These are phyloP conservation scores for Sugiyamaella neomexicana DNA, from an alignment of 1,139 yeast genomes.

Conservation along the genomic window DNA sequence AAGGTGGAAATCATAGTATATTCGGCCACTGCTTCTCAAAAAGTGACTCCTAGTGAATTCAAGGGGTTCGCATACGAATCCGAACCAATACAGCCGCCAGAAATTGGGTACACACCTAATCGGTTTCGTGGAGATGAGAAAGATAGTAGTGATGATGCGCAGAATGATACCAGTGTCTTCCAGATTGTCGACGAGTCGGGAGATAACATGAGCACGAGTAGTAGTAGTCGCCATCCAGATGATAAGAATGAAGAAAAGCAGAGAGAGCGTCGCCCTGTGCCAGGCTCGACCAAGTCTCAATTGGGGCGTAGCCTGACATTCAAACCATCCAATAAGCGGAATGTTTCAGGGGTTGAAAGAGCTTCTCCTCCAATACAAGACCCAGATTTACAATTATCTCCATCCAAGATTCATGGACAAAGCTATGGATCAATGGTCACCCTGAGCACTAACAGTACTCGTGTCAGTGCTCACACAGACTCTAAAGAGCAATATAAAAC, in stretches of 20 bases:
- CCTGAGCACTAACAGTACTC: slow-evolving; percentile 9
- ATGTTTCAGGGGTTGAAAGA: background rate
- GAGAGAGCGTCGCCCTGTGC: background rate
- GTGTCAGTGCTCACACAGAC: slow-evolving; percentile 3
- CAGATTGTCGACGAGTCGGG: slow-evolving; percentile 1
- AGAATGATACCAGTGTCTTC: background rate
- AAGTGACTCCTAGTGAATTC: background rate
- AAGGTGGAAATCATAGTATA: slow-evolving; percentile 34
- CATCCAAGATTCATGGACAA: background rate
- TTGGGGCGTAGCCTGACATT: slow-evolving; percentile 7
- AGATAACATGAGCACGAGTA: background rate
- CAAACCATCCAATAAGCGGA: background rate
- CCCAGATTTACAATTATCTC: background rate
- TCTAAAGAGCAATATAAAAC: background rate
- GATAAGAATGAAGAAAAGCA: background rate
- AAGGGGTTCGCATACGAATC: slow-evolving; percentile 4
- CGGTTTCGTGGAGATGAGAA: background rate
- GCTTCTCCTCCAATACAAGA: background rate
- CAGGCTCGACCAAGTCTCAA: background rate
- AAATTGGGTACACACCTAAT: background rate
- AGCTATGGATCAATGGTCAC: slow-evolving; percentile 17
- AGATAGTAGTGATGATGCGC: background rate
- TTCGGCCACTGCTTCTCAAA: slow-evolving; percentile 17
- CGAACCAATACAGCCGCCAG: background rate
- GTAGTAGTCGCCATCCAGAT: background rate